These are phyloP conservation scores for Taiwanofungus camphoratus DNA, from an alignment of 1,284 basidiomycete species.

Conservation along the genomic window DNA sequence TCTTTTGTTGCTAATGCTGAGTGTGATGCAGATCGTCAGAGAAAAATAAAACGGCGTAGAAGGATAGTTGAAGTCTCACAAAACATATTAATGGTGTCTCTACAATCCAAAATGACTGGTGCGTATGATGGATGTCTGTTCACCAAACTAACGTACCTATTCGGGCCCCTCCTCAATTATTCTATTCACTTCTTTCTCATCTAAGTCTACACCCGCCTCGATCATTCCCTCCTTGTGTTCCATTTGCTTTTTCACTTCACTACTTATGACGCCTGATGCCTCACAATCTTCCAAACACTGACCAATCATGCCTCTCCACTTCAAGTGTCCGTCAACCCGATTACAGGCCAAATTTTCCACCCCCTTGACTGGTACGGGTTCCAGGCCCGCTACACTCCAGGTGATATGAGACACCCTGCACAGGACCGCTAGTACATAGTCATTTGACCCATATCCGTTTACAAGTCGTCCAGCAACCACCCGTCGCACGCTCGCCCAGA, in stretches of 20 bases:
- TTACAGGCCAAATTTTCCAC: constrained; percentile 64
- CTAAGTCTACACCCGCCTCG: constrained; percentile 20
- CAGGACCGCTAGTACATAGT: constrained; percentile 73
- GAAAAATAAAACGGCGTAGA: too few species aligned
- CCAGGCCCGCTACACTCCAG: constrained; percentile 66
- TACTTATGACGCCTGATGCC: constrained; percentile 35
- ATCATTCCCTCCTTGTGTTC: constrained; percentile 20
- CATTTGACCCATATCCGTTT: constrained; percentile 65
- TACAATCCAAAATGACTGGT: too few species aligned
- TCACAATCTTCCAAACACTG: constrained; percentile 35
- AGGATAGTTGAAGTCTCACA: too few species aligned
- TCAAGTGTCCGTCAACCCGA: constrained; percentile 47
- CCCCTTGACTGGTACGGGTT: constrained; percentile 57
- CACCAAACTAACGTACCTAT: too few species aligned
- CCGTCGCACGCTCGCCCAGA: constrained; percentile 62
- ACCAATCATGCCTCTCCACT: constrained; percentile 50
- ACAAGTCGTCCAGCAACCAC: constrained; percentile 66
- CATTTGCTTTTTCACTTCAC: constrained; percentile 34
- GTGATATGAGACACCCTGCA: constrained; percentile 59
- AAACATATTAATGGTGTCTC: too few species aligned
- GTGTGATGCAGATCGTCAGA: too few species aligned
- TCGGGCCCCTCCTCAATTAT: not conserved
- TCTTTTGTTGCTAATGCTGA: too few species aligned
- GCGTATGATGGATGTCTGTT: too few species aligned
- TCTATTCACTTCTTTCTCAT: constrained; percentile 12